phyloP scores from a whole-genome alignment of 2,329 filamentous ascomycete genomes.

The Parafenestella ontariensis region DNA sequence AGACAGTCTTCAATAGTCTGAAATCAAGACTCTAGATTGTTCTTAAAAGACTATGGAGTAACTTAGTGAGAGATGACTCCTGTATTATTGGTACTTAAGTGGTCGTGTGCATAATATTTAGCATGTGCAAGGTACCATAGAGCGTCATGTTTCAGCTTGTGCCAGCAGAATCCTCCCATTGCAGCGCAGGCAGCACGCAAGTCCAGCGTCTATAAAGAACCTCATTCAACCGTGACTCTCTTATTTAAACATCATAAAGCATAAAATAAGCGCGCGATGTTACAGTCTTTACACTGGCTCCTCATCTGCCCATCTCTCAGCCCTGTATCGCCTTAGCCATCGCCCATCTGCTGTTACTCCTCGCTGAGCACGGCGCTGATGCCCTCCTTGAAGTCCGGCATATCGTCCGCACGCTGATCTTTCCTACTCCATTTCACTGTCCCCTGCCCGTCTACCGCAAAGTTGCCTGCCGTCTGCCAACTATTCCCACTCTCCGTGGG shows the following conservation, averaged over 20 bases:
- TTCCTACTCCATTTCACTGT: constrained; percentile 61
- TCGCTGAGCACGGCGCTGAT: constrained; percentile 35
- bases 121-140: too few relatives aligned
- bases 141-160: too few relatives aligned
- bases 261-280: not conserved
- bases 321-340: not conserved
- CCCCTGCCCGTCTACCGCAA: constrained; percentile 64
- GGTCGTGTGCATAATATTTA: too few relatives aligned
- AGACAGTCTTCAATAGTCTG: too few relatives aligned
- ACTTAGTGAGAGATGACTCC: too few relatives aligned
- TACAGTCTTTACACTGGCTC: not conserved
- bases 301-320: not conserved
- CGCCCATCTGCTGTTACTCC: not conserved
- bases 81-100: too few relatives aligned
- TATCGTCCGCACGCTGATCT: constrained; percentile 59
- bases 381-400: constrained; percentile 61
- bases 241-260: not conserved
- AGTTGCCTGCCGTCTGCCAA: constrained; percentile 74
- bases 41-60: too few relatives aligned
- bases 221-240: not conserved
- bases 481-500: constrained; percentile 69
- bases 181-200: too few relatives aligned
- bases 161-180: too few relatives aligned
- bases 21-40: too few relatives aligned
- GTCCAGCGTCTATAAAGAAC: too few relatives aligned